Percentiles rank a stretch among this genome's conserved stretches.
Conservation (phyloP, 2,329 filamentous ascomycete genomes). For the Immersiporthe knoxdaviesiana region DNA sequence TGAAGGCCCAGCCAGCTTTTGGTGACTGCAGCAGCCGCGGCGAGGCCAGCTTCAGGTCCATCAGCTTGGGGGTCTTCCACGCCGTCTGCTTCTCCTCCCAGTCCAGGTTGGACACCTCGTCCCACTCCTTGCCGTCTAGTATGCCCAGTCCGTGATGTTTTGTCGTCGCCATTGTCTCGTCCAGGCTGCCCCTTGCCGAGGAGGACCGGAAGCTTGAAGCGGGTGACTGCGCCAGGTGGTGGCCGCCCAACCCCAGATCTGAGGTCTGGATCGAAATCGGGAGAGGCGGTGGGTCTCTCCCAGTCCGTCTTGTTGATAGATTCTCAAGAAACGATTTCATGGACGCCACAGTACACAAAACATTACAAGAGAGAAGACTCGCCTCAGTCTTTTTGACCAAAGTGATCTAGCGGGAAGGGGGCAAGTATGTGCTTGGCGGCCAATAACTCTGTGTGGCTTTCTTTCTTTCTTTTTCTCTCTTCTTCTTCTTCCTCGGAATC, state of each 20-base stretch:
- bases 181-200: slow-evolving; percentile 17
- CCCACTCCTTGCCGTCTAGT: slow-evolving; percentile 42
- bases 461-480: too few species aligned
- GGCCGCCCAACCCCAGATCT: slow-evolving; percentile 21
- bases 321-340: slow-evolving; percentile 29
- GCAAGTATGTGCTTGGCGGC: not conserved
- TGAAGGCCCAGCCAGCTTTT: slow-evolving; percentile 22
- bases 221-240: slow-evolving; percentile 23
- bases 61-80: slow-evolving; percentile 30
- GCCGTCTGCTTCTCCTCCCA: slow-evolving; percentile 31
- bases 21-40: slow-evolving; percentile 23
- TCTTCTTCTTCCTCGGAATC: not conserved
- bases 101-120: slow-evolving; percentile 36
- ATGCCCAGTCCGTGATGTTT: slow-evolving; percentile 36
- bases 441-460: not conserved
- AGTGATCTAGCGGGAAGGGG: not conserved
- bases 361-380: not conserved
- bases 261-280: slow-evolving; percentile 24
- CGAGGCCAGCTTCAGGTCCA: slow-evolving; percentile 35
- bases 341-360: slow-evolving; percentile 14
- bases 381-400: not conserved
- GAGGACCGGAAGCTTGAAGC: slow-evolving; percentile 11
- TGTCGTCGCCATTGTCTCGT: slow-evolving; percentile 38
- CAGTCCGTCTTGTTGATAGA: slow-evolving; percentile 26
- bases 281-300: slow-evolving; percentile 27